phyloP scores from a whole-genome alignment of 768 basidiomycete species.

The Russula compacta region DNA sequence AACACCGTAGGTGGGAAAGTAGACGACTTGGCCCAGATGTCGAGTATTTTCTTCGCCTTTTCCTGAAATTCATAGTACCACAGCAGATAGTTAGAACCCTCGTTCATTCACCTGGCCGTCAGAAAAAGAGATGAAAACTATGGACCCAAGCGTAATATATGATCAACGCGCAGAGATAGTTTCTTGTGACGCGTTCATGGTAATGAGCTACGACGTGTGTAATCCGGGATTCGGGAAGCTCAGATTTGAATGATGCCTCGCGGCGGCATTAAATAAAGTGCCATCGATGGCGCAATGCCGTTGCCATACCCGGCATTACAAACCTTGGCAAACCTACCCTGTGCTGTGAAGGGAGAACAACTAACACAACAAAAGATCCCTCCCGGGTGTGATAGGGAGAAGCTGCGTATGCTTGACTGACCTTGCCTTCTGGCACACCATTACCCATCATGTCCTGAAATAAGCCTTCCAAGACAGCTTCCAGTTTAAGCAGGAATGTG shows the following conservation, averaged over 20 bases:
- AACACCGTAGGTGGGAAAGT: constrained; percentile 80
- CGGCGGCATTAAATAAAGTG: constrained; percentile 1
- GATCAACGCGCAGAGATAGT: constrained; percentile 24
- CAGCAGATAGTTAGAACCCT: constrained; percentile 23
- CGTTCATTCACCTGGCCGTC: constrained; percentile 33
- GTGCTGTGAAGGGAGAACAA: constrained; percentile 3
- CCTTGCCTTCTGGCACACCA: constrained; percentile 69
- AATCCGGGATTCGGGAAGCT: constrained; percentile 11
- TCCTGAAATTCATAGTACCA: constrained; percentile 54
- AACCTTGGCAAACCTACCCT: constrained; percentile 13
- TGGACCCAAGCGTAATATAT: constrained; percentile 22
- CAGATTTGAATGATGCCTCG: constrained; percentile 6
- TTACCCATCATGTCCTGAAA: constrained; percentile 74
- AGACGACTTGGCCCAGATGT: constrained; percentile 90
- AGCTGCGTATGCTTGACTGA: constrained; percentile 40
- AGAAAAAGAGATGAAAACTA: constrained; percentile 25
- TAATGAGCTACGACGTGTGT: constrained; percentile 19
- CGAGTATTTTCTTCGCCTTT: constrained; percentile 93
- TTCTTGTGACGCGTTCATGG: constrained; percentile 16
- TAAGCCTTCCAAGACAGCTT: constrained; percentile 82
- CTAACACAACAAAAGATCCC: constrained; percentile 12
- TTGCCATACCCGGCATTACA: constrained; percentile 2
- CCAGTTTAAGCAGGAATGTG: constrained; percentile 81
- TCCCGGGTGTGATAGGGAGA: constrained; percentile 8
- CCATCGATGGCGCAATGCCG: constrained; percentile 8